Evolutionary conservation across 345 rosid species (phyloP), one percentile per base, ranked within the genome.

Genomic region (Syzygium grande): DNA sequence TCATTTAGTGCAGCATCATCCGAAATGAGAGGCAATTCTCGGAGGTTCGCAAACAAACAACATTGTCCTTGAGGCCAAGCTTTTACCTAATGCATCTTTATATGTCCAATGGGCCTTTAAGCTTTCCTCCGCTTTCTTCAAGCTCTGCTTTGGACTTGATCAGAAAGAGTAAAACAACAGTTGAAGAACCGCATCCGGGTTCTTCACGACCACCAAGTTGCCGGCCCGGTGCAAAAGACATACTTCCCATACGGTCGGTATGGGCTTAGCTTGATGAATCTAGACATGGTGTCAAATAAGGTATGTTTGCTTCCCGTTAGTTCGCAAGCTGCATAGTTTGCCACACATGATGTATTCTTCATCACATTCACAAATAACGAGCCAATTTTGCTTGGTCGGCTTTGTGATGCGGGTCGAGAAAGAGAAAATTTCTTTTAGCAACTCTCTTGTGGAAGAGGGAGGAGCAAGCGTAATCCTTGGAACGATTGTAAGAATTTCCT

Each of bases 391-490:
- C 46, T 43, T 6, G 46, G 80, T 19, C 49, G 46, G 25, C 19
- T 11, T 73, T 0, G 25, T 9, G 5, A 9, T 3, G 1, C 1
- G 85, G 91, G 80, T 87, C 88, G 93, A 56, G 63, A 52, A 89
- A 25, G n/a, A 0, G 51, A 92, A 92, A 79, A 93, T 90, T 43
- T 43, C 88, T 56, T 85, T 92, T 77, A 94, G 87, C 29, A 61
- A 85, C 10, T 56, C 27, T 55, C 86, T 51, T n/a, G 89, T 89
- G 34, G 94, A 89, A 25, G 95, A 90, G 22, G 88, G 89, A 84
- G 95, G 94, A 56, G 98, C 89, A 65, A 97, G 95, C 58, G 90
- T 87, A 85, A 97, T 87, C 53, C 98, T 92, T 14, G 99, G 99
- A 83, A 95, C 89, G n/a, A n/a, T n/a, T n/a, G n/a, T n/a, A n/a